Percentiles rank a stretch among this genome's conserved stretches.
Conservation (phyloP, 2,329 filamentous ascomycete genomes). For the Claviceps humidiphila region DNA sequence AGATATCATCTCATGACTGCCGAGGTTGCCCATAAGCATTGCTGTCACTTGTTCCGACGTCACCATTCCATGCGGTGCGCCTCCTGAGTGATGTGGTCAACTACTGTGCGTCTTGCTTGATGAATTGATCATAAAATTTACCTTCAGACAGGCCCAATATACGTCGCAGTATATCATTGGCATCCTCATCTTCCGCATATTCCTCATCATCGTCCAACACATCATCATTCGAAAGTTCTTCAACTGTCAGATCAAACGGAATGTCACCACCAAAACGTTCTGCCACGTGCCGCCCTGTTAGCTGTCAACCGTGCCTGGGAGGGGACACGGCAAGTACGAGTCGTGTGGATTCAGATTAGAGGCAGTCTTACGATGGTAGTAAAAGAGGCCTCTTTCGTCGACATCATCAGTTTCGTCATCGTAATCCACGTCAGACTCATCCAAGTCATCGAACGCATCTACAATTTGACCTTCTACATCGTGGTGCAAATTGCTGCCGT, state of each 20-base stretch:
- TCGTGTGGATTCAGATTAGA: too few relatives aligned
- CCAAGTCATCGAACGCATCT: constrained; percentile 4
- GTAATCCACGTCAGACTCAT: constrained; percentile 8
- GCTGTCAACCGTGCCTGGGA: neutral
- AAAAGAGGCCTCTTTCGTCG: constrained; percentile 9
- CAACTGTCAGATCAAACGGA: constrained; percentile 12
- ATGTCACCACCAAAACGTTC: constrained; percentile 6
- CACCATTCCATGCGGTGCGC: constrained; percentile 17
- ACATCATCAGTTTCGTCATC: constrained; percentile 11
- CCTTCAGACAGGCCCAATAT: constrained; percentile 19
- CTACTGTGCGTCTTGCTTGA: too few relatives aligned
- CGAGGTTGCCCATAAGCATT: constrained; percentile 23
- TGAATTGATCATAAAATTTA: constrained; percentile 6
- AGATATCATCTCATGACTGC: constrained; percentile 23
- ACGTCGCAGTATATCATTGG: constrained; percentile 22
- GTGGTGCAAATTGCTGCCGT: constrained; percentile 6
- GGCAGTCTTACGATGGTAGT: constrained; percentile 9
- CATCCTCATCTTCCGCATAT: constrained; percentile 2
- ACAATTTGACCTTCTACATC: constrained; percentile 4
- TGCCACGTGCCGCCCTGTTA: constrained; percentile 1
- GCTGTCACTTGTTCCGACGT: constrained; percentile 26
- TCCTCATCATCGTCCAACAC: constrained; percentile 9
- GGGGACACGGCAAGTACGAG: neutral
- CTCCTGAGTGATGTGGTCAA: constrained; percentile 8
- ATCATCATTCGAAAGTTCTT: constrained; percentile 10